Base-by-base conservation (phyloP, 371 early-diverging fungal genomes). In the Catenaria anguillulae region DNA sequence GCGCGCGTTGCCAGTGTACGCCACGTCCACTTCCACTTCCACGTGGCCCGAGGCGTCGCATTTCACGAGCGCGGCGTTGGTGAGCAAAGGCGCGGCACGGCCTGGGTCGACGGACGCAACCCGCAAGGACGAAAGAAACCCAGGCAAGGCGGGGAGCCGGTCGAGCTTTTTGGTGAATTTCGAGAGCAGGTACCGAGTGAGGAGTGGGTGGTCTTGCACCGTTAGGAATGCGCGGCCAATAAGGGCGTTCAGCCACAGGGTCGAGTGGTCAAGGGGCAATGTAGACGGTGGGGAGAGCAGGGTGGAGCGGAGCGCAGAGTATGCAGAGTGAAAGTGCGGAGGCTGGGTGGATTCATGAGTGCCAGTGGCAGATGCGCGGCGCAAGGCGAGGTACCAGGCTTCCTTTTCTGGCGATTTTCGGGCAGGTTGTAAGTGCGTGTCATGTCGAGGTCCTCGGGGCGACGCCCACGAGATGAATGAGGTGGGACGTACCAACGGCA, bases 211-310 rank as follows among this genome's bases (percentile, higher is more conserved):
- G 64, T 79, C 78, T 69, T 86, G 84, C 0, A 85, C 72, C 15
- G 77, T 80, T 36, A 87, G 69, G 60, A 89, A 89, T 13, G 85
- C 68, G 6, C 94, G 79, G 0, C 94, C 92, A 17, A 90, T 68
- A 17, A 92, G 75, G 0, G 90, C 90, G 70, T 93, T 93, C 59
- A 93, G 78, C 94, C 94, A 92, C 15, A 12, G 5, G 19, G 36
- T 13, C 35, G 6, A 2, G 35, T 36, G 17, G 43, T 58, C 29
- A 17, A 17, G 10, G 40, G 40, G 40, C 40, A 17, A 40, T n/a
- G n/a, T n/a, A n/a, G n/a, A n/a, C n/a, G n/a, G n/a, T n/a, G n/a
- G n/a, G 35, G 35, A n/a, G 29, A 10, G 17, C 15, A 58, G 26
- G 24, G 10, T 8, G 8, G n/a, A n/a, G 58, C n/a, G 24, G 10